Percentiles rank a stretch among this genome's conserved stretches.
phyloP scores from a whole-genome alignment of 163 green algal genomes.

The Coccomyxa subellipsoidea region DNA sequence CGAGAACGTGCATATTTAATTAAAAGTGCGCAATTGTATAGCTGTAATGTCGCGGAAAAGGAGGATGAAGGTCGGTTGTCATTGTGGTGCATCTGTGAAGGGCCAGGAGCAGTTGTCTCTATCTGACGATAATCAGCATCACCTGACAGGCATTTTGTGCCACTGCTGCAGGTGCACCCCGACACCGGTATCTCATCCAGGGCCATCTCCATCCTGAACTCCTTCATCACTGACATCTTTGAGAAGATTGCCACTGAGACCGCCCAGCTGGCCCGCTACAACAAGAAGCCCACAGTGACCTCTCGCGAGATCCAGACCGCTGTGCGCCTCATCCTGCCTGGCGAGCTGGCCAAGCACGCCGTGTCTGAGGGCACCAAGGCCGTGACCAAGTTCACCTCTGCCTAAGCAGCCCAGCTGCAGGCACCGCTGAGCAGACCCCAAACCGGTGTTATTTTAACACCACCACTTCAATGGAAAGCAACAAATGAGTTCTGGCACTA shows the following conservation, averaged over 20 bases:
- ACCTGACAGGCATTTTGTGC: conserved; percentile 21
- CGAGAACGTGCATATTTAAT: no score
- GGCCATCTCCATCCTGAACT: conserved; percentile 55
- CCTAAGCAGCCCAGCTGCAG: background rate
- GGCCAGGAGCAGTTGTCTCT: no score
- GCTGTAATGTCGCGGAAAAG: no score
- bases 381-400: conserved; percentile 89
- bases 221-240: conserved; percentile 88
- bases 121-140: background rate
- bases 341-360: conserved; percentile 86
- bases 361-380: conserved; percentile 92
- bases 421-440: background rate
- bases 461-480: background rate
- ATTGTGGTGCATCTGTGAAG: no score
- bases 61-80: no score
- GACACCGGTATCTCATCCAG: conserved; percentile 35
- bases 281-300: conserved; percentile 72
- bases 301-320: conserved; percentile 71
- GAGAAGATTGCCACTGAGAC: conserved; percentile 87
- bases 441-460: conserved; percentile 16
- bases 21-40: no score
- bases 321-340: conserved; percentile 68
- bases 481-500: background rate
- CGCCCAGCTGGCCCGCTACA: conserved; percentile 63
- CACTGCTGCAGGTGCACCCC: conserved; percentile 26